Percentiles rank a stretch among this genome's conserved stretches.
Evolutionary conservation across 2,329 filamentous ascomycete genomes (phyloP).

Genomic region (Trichoderma arundinaceum): DNA sequence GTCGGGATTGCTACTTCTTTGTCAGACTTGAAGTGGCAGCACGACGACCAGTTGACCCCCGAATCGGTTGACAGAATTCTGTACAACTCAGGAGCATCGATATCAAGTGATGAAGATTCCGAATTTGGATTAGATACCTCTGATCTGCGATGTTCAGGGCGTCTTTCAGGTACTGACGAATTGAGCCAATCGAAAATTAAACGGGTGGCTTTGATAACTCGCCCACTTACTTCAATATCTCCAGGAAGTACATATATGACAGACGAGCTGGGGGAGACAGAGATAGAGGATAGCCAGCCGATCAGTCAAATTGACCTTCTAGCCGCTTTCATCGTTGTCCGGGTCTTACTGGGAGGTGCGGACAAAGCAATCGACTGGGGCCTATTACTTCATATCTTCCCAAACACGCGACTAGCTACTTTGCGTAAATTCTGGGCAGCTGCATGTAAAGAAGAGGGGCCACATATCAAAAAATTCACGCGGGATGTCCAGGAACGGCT

Average conservation of each 20-base stretch:
- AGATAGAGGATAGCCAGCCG: slow-evolving; percentile 30
- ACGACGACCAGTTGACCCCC: slow-evolving; percentile 38
- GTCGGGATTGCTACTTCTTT: background rate
- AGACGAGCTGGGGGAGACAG: background rate
- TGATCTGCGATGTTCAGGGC: background rate
- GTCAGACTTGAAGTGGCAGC: slow-evolving; percentile 36
- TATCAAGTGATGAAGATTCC: slow-evolving; percentile 33
- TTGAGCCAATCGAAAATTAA: slow-evolving; percentile 35
- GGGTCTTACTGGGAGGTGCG: slow-evolving; percentile 64
- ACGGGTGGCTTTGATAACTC: slow-evolving; percentile 41
- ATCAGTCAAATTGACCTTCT: slow-evolving; percentile 49
- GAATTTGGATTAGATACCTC: background rate
- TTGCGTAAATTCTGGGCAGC: slow-evolving; percentile 62
- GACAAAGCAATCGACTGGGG: slow-evolving; percentile 67
- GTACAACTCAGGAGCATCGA: slow-evolving; percentile 9
- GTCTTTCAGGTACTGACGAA: background rate
- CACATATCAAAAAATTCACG: slow-evolving; percentile 60
- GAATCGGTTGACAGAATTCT: slow-evolving; percentile 9
- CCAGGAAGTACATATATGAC: background rate
- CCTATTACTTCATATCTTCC: slow-evolving; percentile 61
- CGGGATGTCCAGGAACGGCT: slow-evolving; percentile 70
- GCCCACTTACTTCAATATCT: slow-evolving; percentile 41
- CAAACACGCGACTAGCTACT: slow-evolving; percentile 55
- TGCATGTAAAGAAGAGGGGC: slow-evolving; percentile 57
- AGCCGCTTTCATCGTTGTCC: slow-evolving; percentile 63